Base-by-base conservation (phyloP, 2,329 filamentous ascomycete genomes). In the Harringtonia lauricola region DNA sequence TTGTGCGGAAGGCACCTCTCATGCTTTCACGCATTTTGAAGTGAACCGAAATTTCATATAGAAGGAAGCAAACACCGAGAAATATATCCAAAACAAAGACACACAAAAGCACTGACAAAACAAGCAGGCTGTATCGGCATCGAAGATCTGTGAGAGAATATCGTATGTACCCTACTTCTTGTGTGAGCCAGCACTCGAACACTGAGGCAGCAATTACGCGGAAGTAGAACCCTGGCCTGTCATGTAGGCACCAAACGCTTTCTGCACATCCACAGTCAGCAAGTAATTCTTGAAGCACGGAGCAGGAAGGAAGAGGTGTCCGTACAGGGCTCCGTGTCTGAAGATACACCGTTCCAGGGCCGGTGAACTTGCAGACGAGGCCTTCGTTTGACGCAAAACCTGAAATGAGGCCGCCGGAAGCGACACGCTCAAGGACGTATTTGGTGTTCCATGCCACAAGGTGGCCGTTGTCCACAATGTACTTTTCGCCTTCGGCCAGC, bases 391-490 rank as follows among this genome's bases (percentile, higher is more conserved):
- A 81, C 24, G 81, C 79, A 19, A 95, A 62, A 10, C 82, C 81
- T n/a, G 86, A 90, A n/a, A 98, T 83, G 50, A 98, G 80, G 31
- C 92, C 92, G 2, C 92, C 92, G 3, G 85, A 92, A 0, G 90
- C 81, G 4, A 94, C 83, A 15, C 92, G 81, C 65, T 95, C 88
- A 49, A 98, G 79, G 5, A 86, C 74, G 56, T 96, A 98, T 57
- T 94, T 87, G 57, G 85, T 89, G 59, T 95, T 95, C 92, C 92
- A 98, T 0, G 92, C 90, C 1, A 96, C 88, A 1, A 96, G 71
- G 54, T 96, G 88, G 3, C 87, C 87, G 55, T 95, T 95, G 56
- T 95, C 87, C 45, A 95, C 81, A 51, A 92, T 86, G 62, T 95
- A 96, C 53, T 83, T 83, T 59, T 96, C 90, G 10, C 82, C 82